A percentile compares a stretch with the other conserved stretches of the same genome.
phyloP scores from a whole-genome alignment of 768 basidiomycete species.

The Plicaturopsis crispa region DNA sequence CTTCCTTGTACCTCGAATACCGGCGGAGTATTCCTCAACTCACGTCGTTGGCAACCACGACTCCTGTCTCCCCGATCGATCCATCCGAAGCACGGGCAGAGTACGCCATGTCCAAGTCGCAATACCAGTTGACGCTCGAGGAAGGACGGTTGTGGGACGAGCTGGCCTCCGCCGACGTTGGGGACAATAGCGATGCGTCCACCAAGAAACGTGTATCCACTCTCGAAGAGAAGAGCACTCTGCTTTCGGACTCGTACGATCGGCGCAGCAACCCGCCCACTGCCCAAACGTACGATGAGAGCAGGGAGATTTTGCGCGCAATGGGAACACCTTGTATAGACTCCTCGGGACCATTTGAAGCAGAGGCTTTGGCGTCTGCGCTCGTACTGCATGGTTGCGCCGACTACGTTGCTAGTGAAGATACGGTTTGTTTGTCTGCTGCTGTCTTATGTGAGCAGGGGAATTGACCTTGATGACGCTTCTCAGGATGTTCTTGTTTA shows the following conservation, averaged over 20 bases:
- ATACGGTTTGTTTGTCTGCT: slow-evolving; percentile 47
- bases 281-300: slow-evolving; percentile 57
- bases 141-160: slow-evolving; percentile 57
- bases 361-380: slow-evolving; percentile 78
- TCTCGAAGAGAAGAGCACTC: slow-evolving; percentile 45
- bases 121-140: slow-evolving; percentile 49
- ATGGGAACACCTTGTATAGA: slow-evolving; percentile 84
- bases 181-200: slow-evolving; percentile 12
- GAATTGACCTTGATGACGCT: slow-evolving; percentile 2
- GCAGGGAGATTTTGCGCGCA: slow-evolving; percentile 57
- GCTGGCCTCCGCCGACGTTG: slow-evolving; percentile 19
- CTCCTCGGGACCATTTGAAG: slow-evolving; percentile 64
- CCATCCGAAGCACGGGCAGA: slow-evolving; percentile 29
- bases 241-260: slow-evolving; percentile 58
- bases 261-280: slow-evolving; percentile 59
- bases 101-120: slow-evolving; percentile 52
- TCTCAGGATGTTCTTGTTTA: slow-evolving; percentile 74
- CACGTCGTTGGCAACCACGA: slow-evolving; percentile 28
- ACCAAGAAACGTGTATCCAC: slow-evolving; percentile 14
- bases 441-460: too few relatives aligned
- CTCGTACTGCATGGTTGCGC: slow-evolving; percentile 69
- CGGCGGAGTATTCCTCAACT: slow-evolving; percentile 38
- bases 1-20: slow-evolving; percentile 43
- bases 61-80: slow-evolving; percentile 13
- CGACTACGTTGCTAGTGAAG: slow-evolving; percentile 88